Evolutionary conservation across 1,284 basidiomycete genomes (phyloP).

Genomic region (Pseudozyma pruni): DNA sequence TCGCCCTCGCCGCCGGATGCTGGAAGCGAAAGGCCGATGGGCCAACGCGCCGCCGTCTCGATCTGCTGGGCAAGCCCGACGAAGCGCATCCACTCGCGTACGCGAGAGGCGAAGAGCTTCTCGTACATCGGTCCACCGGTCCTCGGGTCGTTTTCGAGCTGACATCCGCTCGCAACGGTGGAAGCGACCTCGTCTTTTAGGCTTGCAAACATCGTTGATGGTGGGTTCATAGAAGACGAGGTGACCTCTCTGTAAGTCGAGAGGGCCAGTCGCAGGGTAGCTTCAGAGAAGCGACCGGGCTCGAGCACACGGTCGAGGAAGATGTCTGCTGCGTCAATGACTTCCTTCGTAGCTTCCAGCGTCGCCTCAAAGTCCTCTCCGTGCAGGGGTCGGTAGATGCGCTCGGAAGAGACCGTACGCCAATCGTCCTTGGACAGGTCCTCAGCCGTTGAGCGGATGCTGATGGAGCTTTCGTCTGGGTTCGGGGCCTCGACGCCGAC

Average conservation of each 20-base stretch:
- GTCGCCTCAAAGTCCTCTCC: conserved; percentile 57
- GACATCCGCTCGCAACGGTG: conserved; percentile 37
- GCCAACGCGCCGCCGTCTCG: conserved; percentile 59
- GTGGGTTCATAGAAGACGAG: conserved; percentile 12
- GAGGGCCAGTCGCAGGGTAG: conserved; percentile 39
- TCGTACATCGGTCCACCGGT: conserved; percentile 49
- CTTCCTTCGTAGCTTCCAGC: conserved; percentile 36
- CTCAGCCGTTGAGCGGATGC: conserved; percentile 26
- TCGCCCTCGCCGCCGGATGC: conserved; percentile 12
- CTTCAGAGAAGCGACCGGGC: conserved; percentile 55
- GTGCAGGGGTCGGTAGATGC: conserved; percentile 53
- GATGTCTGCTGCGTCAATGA: conserved; percentile 43
- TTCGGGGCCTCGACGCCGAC: conserved; percentile 42
- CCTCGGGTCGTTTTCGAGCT: conserved; percentile 43
- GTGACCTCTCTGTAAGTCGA: conserved; percentile 35
- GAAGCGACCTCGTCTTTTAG: conserved; percentile 48
- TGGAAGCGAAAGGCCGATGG: conserved; percentile 43
- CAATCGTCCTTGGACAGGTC: conserved; percentile 43
- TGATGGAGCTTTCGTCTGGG: conserved; percentile 29
- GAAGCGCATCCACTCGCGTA: conserved; percentile 61
- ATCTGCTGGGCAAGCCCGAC: conserved; percentile 57
- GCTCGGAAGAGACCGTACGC: conserved; percentile 45
- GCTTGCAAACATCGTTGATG: conserved; percentile 24
- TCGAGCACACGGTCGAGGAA: conserved; percentile 59
- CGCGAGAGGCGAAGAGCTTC: conserved; percentile 35